Evolutionary conservation across 441 rosid genomes (phyloP).

Genomic region (Croton laevigatus): DNA sequence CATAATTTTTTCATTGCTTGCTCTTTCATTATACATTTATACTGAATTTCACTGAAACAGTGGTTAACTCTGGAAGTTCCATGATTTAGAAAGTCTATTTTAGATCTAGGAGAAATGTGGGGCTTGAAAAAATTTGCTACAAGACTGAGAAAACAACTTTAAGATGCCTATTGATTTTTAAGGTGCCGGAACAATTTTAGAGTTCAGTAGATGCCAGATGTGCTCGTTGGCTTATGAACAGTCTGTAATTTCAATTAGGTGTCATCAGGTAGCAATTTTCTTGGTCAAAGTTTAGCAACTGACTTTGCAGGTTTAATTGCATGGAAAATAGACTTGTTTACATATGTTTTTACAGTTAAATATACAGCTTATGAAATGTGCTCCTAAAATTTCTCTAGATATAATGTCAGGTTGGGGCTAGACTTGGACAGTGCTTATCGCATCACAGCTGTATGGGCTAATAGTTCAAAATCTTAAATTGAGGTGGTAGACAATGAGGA

Average conservation of each 20-base stretch:
- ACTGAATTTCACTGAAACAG: slow-evolving; percentile 1
- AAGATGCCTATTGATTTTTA: neutral
- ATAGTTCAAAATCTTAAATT: neutral
- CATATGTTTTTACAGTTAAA: neutral
- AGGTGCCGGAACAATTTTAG: neutral
- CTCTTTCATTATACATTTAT: neutral
- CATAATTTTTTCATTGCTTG: neutral
- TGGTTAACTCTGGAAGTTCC: neutral
- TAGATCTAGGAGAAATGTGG: neutral
- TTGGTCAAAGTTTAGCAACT: neutral
- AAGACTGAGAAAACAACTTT: neutral
- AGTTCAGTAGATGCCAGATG: neutral
- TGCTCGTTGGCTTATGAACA: neutral
- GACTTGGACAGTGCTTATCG: neutral
- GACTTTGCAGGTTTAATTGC: neutral
- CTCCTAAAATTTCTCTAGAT: neutral
- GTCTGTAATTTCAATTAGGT: neutral
- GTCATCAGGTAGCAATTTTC: neutral
- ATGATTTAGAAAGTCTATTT: neutral
- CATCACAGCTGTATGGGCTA: neutral
- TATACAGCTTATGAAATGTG: neutral
- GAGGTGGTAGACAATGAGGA: neutral
- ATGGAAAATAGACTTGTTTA: neutral
- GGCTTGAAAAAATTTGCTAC: no score
- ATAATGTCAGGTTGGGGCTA: neutral